A percentile compares a stretch with the other conserved stretches of the same genome.
Conservation (phyloP, 805 yeast genomes). For the Suhomyces canberraensis region DNA sequence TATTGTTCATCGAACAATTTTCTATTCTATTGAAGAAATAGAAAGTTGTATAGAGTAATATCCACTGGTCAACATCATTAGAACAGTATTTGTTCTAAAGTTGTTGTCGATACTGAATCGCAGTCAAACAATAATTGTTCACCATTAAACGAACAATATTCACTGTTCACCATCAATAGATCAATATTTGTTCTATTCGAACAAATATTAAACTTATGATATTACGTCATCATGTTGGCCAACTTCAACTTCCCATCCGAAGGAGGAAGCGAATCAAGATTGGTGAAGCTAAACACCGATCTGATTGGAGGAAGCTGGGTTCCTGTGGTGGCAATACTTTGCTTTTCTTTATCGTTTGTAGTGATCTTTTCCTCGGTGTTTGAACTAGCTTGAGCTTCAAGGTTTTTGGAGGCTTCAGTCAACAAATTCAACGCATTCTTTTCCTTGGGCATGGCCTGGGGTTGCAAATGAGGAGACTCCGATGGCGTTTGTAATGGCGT, state of each 20-base stretch:
- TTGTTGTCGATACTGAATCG: no score
- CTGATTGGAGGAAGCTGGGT: slow-evolving; percentile 43
- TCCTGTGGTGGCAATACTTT: slow-evolving; percentile 38
- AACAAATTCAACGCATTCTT: slow-evolving; percentile 20
- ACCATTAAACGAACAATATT: no score
- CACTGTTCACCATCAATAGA: no score
- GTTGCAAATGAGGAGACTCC: slow-evolving; percentile 45
- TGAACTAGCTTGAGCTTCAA: slow-evolving; percentile 14
- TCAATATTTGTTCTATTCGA: no score
- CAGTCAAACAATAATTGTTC: no score
- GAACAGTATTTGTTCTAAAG: no score
- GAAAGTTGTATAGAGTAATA: no score
- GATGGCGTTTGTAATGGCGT: slow-evolving; percentile 50
- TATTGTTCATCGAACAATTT: no score
- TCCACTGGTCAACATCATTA: no score
- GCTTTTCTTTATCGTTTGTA: slow-evolving; percentile 5
- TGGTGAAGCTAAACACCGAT: slow-evolving; percentile 30
- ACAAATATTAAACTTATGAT: no score
- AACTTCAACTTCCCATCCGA: slow-evolving; percentile 7
- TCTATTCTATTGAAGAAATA: no score
- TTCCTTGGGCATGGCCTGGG: slow-evolving; percentile 14
- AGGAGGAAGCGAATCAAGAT: slow-evolving; percentile 8
- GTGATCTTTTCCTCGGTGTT: slow-evolving; percentile 10
- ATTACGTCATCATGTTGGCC: slow-evolving; percentile 7
- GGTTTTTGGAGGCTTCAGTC: slow-evolving; percentile 21